A percentile compares a stretch with the other conserved stretches of the same genome.
Evolutionary conservation across 2,329 filamentous ascomycete species (phyloP).

Genomic region (Aspergillus melleus): DNA sequence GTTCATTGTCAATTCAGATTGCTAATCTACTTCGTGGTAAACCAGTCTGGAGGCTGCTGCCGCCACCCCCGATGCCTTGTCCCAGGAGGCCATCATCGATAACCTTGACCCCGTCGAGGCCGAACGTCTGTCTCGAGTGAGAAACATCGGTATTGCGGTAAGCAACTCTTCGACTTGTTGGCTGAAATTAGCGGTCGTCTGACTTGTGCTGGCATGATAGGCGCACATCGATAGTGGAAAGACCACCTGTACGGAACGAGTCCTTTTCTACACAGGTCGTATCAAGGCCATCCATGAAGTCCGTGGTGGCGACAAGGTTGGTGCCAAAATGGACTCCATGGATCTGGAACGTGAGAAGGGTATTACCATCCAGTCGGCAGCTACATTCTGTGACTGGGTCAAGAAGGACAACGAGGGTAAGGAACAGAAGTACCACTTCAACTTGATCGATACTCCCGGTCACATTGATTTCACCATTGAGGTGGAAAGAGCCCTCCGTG

Average conservation of each 20-base stretch:
- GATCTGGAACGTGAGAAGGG: conserved; percentile 97
- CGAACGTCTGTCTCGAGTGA: conserved; percentile 73
- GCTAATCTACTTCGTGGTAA: conserved; percentile 13
- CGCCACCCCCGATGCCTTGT: conserved; percentile 56
- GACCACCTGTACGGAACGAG: conserved; percentile 92
- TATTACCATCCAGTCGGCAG: conserved; percentile 97
- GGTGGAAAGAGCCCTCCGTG: conserved; percentile 90
- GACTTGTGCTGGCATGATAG: conserved; percentile 41
- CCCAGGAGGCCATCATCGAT: conserved; percentile 68
- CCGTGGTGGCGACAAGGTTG: conserved; percentile 81
- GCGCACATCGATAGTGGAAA: conserved; percentile 99
- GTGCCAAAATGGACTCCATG: conserved; percentile 99
- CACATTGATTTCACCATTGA: conserved; percentile 99
- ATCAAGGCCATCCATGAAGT: conserved; percentile 98
- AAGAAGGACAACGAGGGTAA: conserved; percentile 75
- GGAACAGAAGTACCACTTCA: conserved; percentile 93
- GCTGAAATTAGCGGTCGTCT: not conserved
- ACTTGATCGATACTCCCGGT: conserved; percentile 96
- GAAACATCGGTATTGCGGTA: conserved; percentile 98
- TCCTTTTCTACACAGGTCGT: conserved; percentile 96
- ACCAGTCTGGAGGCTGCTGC: conserved; percentile 57
- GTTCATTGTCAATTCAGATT: not conserved
- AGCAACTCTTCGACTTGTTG: conserved; percentile 25
- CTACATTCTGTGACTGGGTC: conserved; percentile 95
- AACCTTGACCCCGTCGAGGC: conserved; percentile 80